These are phyloP conservation scores for Aspergillus pseudotamarii DNA, from an alignment of 2,329 filamentous ascomycete species.

Conservation along the genomic window DNA sequence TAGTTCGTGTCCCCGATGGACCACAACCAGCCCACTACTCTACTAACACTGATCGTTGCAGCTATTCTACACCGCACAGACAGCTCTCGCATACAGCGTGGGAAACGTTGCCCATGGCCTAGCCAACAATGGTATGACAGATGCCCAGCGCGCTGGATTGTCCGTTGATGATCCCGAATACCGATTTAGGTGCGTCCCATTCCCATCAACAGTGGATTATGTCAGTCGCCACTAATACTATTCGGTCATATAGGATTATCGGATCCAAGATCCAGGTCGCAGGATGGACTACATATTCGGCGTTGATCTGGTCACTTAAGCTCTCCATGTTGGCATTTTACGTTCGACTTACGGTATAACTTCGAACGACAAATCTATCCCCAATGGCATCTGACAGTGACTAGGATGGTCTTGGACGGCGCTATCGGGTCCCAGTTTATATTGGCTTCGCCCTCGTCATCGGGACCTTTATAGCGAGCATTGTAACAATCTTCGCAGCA, in stretches of 20 bases:
- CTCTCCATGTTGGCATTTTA: conserved; percentile 59
- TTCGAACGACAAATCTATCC: neutral
- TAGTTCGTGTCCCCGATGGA: conserved; percentile 39
- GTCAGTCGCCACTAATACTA: neutral
- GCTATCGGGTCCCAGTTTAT: conserved; percentile 44
- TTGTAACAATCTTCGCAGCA: conserved; percentile 52
- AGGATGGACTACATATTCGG: conserved; percentile 55
- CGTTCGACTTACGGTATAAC: conserved; percentile 48
- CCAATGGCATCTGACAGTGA: neutral
- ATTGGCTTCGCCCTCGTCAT: conserved; percentile 54
- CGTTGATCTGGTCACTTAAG: conserved; percentile 55
- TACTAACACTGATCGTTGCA: conserved; percentile 26
- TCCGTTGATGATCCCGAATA: conserved; percentile 48
- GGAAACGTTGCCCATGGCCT: conserved; percentile 51
- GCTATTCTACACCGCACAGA: conserved; percentile 54
- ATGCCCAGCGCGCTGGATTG: conserved; percentile 49
- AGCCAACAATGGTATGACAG: conserved; percentile 59
- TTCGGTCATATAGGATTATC: conserved; percentile 35
- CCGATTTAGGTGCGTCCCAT: conserved; percentile 29
- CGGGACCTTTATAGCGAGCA: conserved; percentile 48
- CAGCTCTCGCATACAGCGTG: conserved; percentile 50
- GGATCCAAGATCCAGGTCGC: conserved; percentile 57
- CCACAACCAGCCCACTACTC: neutral
- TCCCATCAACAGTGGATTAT: neutral
- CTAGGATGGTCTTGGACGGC: conserved; percentile 26